These are phyloP conservation scores for Zymoseptoria pseudotritici DNA, from an alignment of 2,329 filamentous ascomycete genomes.

Conservation along the genomic window DNA sequence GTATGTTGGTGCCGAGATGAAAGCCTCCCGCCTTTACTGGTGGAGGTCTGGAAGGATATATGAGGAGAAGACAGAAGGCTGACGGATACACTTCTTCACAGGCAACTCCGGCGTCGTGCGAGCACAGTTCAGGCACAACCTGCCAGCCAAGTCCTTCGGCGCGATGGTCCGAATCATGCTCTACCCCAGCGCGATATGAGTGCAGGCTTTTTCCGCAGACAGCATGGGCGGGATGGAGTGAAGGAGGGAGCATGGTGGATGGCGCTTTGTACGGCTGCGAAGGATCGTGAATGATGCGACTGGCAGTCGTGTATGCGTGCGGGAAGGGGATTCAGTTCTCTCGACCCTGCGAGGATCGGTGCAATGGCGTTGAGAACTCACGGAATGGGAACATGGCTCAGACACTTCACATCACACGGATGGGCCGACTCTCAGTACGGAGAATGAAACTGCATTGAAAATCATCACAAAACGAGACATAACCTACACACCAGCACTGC, in stretches of 20 bases:
- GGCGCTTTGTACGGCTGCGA: background rate
- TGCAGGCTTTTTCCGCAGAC: background rate
- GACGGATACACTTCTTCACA: slow-evolving; percentile 32
- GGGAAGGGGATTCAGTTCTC: background rate
- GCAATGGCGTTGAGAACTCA: background rate
- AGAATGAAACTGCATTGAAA: background rate
- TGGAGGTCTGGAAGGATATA: background rate
- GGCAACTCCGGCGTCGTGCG: slow-evolving; percentile 97
- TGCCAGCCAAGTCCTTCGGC: slow-evolving; percentile 94
- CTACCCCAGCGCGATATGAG: slow-evolving; percentile 35
- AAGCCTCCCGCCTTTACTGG: background rate
- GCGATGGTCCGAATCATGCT: slow-evolving; percentile 40
- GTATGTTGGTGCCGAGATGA: slow-evolving; percentile 42
- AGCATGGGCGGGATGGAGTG: background rate
- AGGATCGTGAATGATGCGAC: background rate
- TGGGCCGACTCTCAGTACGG: background rate
- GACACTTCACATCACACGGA: background rate
- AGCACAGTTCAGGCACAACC: slow-evolving; percentile 93
- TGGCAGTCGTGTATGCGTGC: background rate
- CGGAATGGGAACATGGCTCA: background rate
- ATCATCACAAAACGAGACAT: background rate
- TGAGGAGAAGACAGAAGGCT: slow-evolving; percentile 7
- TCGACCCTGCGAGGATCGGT: background rate
- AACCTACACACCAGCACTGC: background rate
- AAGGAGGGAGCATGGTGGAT: background rate